Base-by-base conservation (phyloP, 2,329 filamentous ascomycete species). In the Curvularia spicifera region DNA sequence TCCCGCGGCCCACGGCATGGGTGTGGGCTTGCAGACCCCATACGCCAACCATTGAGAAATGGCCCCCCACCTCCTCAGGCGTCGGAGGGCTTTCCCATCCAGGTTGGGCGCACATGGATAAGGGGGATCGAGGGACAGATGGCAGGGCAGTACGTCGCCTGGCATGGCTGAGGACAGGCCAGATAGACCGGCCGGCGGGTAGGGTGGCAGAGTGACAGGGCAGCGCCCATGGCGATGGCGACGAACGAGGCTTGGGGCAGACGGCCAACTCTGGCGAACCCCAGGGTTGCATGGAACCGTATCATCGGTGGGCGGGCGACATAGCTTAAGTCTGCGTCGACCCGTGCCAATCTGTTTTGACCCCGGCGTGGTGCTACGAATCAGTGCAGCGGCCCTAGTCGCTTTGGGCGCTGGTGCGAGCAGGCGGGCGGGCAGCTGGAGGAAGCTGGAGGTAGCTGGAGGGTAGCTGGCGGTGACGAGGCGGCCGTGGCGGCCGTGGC, bases 231-330 rank as follows among this genome's bases (percentile, higher is more conserved):
- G 28, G 28, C 6, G 15, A 12, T 9, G 13, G 24, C 24, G 24
- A 6, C 24, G 24, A 12, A 12, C n/a, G 13, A 28, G 15, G 5
- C 22, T 10, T 26, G 15, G n/a, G 26, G 15, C 8, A 6, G n/a
- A 13, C 26, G 43, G 28, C 26, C 43, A 51, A 28, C 22, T 28
- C 22, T 44, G 42, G 22, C 43, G 40, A 37, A 40, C 28, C 44
- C 44, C 42, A 51, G 47, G 24, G 47, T 45, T 35, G 46, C 50
- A 52, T 57, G 45, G 56, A 55, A 55, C 51, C 56, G 56, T 58
- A 44, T 58, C 51, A 59, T 49, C 40, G 56, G 46, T 42, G 50
- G 55, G 18, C 35, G 33, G 28, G 37, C 44, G 8, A 45, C 24
- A 35, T 53, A 53, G 54, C 33, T 43, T 18, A 50, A 51, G 18